phyloP scores from a whole-genome alignment of 2,329 filamentous ascomycete genomes.

The Orbilia javanica region DNA sequence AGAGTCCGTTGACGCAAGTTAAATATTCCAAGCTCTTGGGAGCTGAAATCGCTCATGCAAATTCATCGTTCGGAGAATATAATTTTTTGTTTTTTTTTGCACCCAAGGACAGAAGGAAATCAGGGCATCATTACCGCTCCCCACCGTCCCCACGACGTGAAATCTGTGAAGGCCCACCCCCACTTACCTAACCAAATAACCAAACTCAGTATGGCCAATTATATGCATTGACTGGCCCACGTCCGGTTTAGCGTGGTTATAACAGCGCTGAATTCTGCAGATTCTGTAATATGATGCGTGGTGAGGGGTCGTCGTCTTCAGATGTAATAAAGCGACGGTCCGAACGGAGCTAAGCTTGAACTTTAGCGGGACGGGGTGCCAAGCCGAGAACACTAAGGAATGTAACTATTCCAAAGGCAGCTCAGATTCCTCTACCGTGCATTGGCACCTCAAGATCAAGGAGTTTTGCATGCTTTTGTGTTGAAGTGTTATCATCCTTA shows the following conservation, averaged over 20 bases:
- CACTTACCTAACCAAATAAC: constrained; percentile 19
- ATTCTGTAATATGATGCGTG: background rate
- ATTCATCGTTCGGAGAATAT: constrained; percentile 6
- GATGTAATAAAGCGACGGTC: constrained; percentile 6
- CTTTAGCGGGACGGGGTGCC: background rate
- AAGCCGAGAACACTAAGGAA: too few relatives aligned
- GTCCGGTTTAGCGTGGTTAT: constrained; percentile 3
- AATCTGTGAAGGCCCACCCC: background rate
- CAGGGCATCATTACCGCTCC: background rate
- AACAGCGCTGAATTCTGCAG: background rate
- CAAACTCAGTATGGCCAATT: constrained; percentile 15
- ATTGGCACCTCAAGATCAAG: background rate
- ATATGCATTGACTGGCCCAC: constrained; percentile 1
- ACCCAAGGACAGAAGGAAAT: constrained; percentile 5
- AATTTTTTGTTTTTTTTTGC: constrained; percentile 6
- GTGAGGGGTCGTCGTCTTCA: background rate
- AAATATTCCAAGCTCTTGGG: constrained; percentile 20
- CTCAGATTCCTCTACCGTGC: too few relatives aligned
- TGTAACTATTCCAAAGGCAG: background rate
- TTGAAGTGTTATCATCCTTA: constrained; percentile 14
- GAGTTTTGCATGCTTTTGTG: constrained; percentile 2
- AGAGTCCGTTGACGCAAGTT: background rate
- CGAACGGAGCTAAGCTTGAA: constrained; percentile 1
- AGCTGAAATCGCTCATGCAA: constrained; percentile 27
- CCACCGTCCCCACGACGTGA: constrained; percentile 8